Evolutionary conservation across 2,329 filamentous ascomycete species (phyloP).

Genomic region (Didymellaceae sp.): DNA sequence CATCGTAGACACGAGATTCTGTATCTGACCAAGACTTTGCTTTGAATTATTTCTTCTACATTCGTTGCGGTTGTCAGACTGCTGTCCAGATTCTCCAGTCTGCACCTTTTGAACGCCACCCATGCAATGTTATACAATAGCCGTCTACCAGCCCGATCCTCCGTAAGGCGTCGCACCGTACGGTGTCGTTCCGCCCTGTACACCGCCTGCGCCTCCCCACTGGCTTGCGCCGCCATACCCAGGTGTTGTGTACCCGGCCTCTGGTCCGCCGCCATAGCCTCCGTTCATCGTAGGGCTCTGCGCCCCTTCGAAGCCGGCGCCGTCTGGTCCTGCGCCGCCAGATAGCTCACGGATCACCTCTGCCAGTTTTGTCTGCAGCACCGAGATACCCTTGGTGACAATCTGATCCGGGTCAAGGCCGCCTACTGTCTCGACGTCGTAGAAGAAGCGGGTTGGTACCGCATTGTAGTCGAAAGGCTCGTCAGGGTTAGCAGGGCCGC

Average conservation of each 20-base stretch:
- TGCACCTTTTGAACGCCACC: conserved; percentile 30
- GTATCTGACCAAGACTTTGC: too few relatives aligned
- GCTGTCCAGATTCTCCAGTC: background rate
- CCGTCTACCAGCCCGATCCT: conserved; percentile 23
- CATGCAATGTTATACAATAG: conserved; percentile 36
- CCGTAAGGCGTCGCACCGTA: conserved; percentile 69
- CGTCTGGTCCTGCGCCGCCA: conserved; percentile 60
- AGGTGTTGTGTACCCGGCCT: conserved; percentile 71
- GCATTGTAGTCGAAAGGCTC: conserved; percentile 92
- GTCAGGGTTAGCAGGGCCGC: conserved; percentile 75
- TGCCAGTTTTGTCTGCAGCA: conserved; percentile 89
- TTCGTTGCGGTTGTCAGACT: too few relatives aligned
- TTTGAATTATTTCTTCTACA: too few relatives aligned
- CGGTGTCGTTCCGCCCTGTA: conserved; percentile 56
- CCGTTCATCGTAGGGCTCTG: conserved; percentile 66
- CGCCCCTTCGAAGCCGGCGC: conserved; percentile 65
- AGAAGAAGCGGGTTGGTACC: conserved; percentile 84
- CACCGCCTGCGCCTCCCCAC: conserved; percentile 63
- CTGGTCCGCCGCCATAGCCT: conserved; percentile 63
- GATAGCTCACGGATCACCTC: conserved; percentile 72
- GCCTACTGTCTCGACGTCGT: conserved; percentile 89
- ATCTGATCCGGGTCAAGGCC: conserved; percentile 89
- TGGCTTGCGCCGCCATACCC: conserved; percentile 62
- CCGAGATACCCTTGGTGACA: conserved; percentile 84
- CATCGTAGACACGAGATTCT: too few relatives aligned